Conservation (phyloP, 805 yeast genomes). For the Zygosaccharomyces bailii region DNA sequence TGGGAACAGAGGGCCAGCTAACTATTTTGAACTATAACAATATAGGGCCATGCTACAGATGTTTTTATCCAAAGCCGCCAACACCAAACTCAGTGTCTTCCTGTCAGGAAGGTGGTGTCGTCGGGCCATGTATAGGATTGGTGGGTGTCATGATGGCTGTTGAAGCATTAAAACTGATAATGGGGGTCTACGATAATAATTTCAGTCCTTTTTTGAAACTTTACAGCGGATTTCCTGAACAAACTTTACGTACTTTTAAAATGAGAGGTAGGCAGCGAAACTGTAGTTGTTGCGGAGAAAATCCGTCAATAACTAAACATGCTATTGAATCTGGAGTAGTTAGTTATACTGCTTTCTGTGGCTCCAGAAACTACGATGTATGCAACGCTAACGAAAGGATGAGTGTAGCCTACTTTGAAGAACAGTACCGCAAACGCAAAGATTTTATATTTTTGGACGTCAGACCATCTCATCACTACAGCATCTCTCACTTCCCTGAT, state of each 20-base stretch:
- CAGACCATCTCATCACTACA: conserved; percentile 73
- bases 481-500: conserved; percentile 56
- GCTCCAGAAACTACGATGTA: conserved; percentile 47
- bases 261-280: conserved; percentile 64
- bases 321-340: conserved; percentile 45
- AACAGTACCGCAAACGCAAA: conserved; percentile 29
- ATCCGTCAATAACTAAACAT: conserved; percentile 48
- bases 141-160: conserved; percentile 87
- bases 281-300: conserved; percentile 64
- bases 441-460: conserved; percentile 61
- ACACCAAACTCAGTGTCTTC: conserved; percentile 76
- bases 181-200: conserved; percentile 49
- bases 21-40: conserved; percentile 63
- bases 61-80: conserved; percentile 90
- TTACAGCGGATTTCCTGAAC: conserved; percentile 65
- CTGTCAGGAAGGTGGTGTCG: conserved; percentile 89
- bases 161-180: conserved; percentile 74
- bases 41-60: conserved; percentile 88
- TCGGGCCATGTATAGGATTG: conserved; percentile 95
- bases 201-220: conserved; percentile 68
- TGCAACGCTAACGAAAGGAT: conserved; percentile 47
- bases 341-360: conserved; percentile 76
- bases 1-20: conserved; percentile 88
- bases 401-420: conserved; percentile 35
- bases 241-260: conserved; percentile 66